phyloP scores from a whole-genome alignment of 495 filamentous ascomycete species.

The Hypoxylon rickii region DNA sequence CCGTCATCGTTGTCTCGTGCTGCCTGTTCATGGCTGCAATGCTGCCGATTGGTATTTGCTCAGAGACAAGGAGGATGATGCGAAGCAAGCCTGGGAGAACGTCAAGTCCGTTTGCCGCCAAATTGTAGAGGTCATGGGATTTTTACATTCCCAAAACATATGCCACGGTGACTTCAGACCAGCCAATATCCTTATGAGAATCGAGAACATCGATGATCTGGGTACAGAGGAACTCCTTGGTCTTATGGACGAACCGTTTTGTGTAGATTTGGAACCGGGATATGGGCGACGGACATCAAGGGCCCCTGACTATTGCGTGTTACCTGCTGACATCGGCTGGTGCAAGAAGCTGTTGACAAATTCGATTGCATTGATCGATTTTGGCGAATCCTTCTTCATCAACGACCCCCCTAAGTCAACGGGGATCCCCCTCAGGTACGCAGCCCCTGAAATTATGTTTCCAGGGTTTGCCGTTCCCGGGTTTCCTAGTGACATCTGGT shows the following conservation, averaged over 20 bases:
- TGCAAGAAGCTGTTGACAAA: not conserved
- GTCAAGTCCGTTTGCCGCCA: constrained; percentile 40
- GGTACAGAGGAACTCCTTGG: constrained; percentile 10
- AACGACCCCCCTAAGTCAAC: not conserved
- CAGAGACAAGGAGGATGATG: constrained; percentile 9
- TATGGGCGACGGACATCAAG: not conserved
- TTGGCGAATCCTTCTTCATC: constrained; percentile 32
- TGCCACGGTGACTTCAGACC: constrained; percentile 39
- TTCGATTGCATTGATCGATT: constrained; percentile 33
- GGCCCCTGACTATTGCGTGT: constrained; percentile 33
- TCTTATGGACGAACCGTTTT: constrained; percentile 5
- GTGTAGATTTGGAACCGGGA: not conserved
- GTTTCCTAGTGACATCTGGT: constrained; percentile 31
- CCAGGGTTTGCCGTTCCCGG: constrained; percentile 1
- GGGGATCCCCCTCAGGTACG: constrained; percentile 22
- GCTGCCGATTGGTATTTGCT: not conserved
- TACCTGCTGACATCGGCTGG: not conserved
- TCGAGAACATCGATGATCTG: constrained; percentile 31
- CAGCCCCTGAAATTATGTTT: constrained; percentile 33
- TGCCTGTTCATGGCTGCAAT: constrained; percentile 14
- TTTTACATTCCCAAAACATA: constrained; percentile 28
- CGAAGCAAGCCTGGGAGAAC: no score
- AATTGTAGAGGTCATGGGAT: constrained; percentile 18
- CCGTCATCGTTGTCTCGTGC: constrained; percentile 42
- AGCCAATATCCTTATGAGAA: constrained; percentile 30